Conservation (phyloP, 306 rosid species). For the Vigna trinervia region DNA sequence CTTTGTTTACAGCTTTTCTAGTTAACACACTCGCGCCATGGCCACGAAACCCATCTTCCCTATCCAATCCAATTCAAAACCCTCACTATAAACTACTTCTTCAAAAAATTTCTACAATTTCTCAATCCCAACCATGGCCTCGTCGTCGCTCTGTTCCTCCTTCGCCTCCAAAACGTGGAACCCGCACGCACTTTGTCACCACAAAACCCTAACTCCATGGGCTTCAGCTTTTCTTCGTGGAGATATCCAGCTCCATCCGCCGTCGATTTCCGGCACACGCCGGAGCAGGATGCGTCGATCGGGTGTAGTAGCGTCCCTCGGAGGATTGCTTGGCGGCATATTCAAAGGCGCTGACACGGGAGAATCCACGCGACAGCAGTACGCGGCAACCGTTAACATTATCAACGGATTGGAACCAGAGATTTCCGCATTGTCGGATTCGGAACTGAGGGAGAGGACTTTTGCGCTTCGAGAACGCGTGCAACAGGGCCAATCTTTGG, state of each 20-base stretch:
- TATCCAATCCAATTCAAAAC: not conserved
- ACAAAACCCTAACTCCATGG: slow-evolving; percentile 49
- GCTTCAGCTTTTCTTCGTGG: slow-evolving; percentile 51
- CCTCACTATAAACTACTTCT: slow-evolving; percentile 12
- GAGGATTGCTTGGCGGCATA: slow-evolving; percentile 86
- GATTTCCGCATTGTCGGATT: slow-evolving; percentile 80
- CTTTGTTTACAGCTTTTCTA: not conserved
- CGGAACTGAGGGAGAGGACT: slow-evolving; percentile 80
- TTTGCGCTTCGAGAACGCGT: slow-evolving; percentile 64
- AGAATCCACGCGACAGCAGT: slow-evolving; percentile 80
- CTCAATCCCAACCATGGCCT: slow-evolving; percentile 54
- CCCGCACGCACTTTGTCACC: slow-evolving; percentile 16
- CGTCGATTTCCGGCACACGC: slow-evolving; percentile 43
- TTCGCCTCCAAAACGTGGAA: slow-evolving; percentile 47
- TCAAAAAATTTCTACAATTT: not conserved
- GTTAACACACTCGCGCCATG: not conserved
- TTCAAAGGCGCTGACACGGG: slow-evolving; percentile 88
- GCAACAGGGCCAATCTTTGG: slow-evolving; percentile 75
- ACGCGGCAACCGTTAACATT: slow-evolving; percentile 66
- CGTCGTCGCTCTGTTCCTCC: slow-evolving; percentile 60
- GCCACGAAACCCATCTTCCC: slow-evolving; percentile 26
- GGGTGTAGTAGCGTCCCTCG: slow-evolving; percentile 67
- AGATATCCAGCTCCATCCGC: slow-evolving; percentile 35
- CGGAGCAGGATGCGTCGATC: slow-evolving; percentile 41
- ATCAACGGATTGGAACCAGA: slow-evolving; percentile 72